Conservation (phyloP, 768 basidiomycete genomes). For the Suillus placidus region DNA sequence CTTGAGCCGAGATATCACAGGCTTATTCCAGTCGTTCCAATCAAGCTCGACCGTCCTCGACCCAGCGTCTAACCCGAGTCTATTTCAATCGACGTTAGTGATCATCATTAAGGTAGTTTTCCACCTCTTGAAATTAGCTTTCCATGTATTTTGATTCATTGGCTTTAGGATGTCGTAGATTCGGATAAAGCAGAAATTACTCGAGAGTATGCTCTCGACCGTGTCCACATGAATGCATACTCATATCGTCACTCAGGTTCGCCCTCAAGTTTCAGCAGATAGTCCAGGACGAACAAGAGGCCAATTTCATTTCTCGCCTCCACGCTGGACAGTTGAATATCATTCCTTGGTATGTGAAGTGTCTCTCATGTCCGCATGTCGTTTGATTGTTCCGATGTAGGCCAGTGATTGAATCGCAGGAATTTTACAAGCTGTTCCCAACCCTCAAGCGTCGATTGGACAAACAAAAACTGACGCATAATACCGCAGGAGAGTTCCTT, state of each 20-base stretch:
- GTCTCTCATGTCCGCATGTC: not conserved
- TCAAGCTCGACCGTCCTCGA: slow-evolving; percentile 59
- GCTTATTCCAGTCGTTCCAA: slow-evolving; percentile 65
- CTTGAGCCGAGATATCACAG: slow-evolving; percentile 60
- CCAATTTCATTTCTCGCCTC: slow-evolving; percentile 64
- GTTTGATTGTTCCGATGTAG: slow-evolving; percentile 9
- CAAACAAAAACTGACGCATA: slow-evolving; percentile 50
- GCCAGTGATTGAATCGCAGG: slow-evolving; percentile 62
- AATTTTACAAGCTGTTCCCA: slow-evolving; percentile 59
- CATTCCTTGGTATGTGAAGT: slow-evolving; percentile 52
- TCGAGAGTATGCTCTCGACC: slow-evolving; percentile 46
- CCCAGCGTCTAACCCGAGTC: slow-evolving; percentile 56
- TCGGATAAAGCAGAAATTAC: slow-evolving; percentile 61
- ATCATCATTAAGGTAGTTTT: slow-evolving; percentile 62
- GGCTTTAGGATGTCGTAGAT: slow-evolving; percentile 59
- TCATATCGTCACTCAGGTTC: slow-evolving; percentile 41
- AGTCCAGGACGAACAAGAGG: slow-evolving; percentile 59
- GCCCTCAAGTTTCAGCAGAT: slow-evolving; percentile 60
- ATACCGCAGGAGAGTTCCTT: slow-evolving; percentile 55
- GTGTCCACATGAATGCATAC: not conserved
- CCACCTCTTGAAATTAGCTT: not conserved
- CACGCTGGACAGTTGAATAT: slow-evolving; percentile 59
- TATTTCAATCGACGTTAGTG: slow-evolving; percentile 60
- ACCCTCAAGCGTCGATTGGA: slow-evolving; percentile 50
- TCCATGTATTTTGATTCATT: not conserved